Evolutionary conservation across 139 green algal genomes (phyloP).

Genomic region (Picochlorum costavermella): DNA sequence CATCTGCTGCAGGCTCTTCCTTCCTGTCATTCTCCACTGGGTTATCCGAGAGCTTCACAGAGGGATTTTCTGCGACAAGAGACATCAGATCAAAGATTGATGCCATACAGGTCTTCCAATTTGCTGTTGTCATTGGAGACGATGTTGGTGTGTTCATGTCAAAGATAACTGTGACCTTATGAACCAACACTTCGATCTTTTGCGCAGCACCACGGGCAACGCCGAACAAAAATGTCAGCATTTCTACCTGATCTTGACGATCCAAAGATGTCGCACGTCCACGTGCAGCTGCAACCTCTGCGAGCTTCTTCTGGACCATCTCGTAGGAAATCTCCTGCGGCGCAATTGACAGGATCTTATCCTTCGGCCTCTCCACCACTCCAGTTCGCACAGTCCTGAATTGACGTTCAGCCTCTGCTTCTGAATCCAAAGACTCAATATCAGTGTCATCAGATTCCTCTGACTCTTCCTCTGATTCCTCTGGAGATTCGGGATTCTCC

Average conservation of each 20-base stretch:
- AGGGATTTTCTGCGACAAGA: conserved; percentile 9
- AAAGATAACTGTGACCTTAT: conserved; percentile 87
- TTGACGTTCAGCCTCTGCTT: conserved; percentile 22
- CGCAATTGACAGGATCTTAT: conserved; percentile 81
- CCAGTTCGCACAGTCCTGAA: conserved; percentile 24
- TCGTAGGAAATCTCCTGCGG: conserved; percentile 91
- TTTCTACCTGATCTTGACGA: conserved; percentile 84
- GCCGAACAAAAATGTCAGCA: conserved; percentile 78
- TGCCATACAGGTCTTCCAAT: conserved; percentile 71
- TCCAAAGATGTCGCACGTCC: conserved; percentile 80
- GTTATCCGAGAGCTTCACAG: conserved; percentile 48
- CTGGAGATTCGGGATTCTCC: conserved; percentile 23
- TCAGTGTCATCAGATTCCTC: conserved; percentile 4
- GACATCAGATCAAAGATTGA: conserved; percentile 53
- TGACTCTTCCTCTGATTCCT: background rate
- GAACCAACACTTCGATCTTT: conserved; percentile 53
- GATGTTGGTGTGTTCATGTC: conserved; percentile 79
- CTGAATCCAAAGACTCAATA: conserved; percentile 9
- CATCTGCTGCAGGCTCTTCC: conserved; percentile 28
- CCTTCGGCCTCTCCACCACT: conserved; percentile 45
- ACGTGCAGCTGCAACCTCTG: conserved; percentile 74
- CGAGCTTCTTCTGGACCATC: conserved; percentile 89
- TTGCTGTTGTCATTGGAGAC: conserved; percentile 66
- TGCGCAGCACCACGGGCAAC: conserved; percentile 82
- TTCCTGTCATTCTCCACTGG: conserved; percentile 61